Conservation (phyloP, 192 early-diverging fungal genomes). For the Borealophlyctis nickersoniae region DNA sequence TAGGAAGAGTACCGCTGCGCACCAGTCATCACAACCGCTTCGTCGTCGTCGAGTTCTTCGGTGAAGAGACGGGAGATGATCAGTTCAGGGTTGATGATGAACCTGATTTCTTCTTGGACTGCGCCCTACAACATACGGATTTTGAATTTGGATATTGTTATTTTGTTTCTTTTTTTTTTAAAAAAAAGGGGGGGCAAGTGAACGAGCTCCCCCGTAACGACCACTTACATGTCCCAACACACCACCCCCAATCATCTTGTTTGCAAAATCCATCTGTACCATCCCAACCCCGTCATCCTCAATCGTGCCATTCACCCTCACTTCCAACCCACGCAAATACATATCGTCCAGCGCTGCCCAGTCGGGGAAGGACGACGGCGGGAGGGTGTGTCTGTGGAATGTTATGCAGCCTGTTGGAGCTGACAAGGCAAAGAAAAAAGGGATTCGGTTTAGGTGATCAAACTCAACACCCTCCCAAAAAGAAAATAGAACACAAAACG, state of each 20-base stretch:
- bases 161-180: background rate
- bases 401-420: constrained; percentile 29
- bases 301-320: constrained; percentile 34
- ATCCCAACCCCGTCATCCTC: constrained; percentile 39
- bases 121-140: constrained; percentile 23
- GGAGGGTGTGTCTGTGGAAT: constrained; percentile 33
- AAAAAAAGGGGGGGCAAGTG: background rate
- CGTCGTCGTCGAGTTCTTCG: constrained; percentile 35
- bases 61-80: constrained; percentile 39
- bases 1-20: constrained; percentile 41
- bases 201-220: background rate
- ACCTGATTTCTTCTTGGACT: constrained; percentile 53
- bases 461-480: too few species aligned
- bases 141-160: background rate
- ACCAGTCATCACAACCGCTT: constrained; percentile 39
- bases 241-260: constrained; percentile 42
- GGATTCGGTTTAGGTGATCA: too few species aligned
- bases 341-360: constrained; percentile 11
- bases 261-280: constrained; percentile 48
- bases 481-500: too few species aligned
- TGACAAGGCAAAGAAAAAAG: too few species aligned
- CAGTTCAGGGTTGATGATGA: constrained; percentile 48
- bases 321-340: constrained; percentile 8
- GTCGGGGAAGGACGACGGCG: constrained; percentile 17
- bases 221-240: constrained; percentile 27